A percentile compares a stretch with the other conserved stretches of the same genome.
These are phyloP conservation scores for Meripilus lineatus DNA, from an alignment of 1,284 basidiomycete genomes.

Conservation along the genomic window DNA sequence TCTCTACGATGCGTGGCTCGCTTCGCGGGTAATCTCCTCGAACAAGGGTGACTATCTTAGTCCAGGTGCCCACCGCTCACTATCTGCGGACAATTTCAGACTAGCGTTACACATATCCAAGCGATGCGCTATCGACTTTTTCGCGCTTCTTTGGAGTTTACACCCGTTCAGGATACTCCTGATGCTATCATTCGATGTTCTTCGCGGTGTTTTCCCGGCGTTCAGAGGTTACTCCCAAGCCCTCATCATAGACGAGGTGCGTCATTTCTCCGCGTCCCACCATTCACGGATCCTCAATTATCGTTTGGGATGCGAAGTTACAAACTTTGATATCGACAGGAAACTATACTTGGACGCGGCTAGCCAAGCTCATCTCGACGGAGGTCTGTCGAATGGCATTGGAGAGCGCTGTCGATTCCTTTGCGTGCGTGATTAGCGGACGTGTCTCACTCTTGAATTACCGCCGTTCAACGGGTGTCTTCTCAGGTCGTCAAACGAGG, in stretches of 20 bases:
- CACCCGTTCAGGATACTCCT: slow-evolving; percentile 63
- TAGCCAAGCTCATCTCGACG: slow-evolving; percentile 48
- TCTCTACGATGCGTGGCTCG: slow-evolving; percentile 57
- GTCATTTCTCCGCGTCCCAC: slow-evolving; percentile 16
- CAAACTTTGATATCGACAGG: slow-evolving; percentile 60
- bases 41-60: slow-evolving; percentile 37
- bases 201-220: slow-evolving; percentile 70
- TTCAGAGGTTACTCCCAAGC: slow-evolving; percentile 81
- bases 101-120: slow-evolving; percentile 53
- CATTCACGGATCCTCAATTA: no score
- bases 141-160: slow-evolving; percentile 53
- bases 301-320: no score
- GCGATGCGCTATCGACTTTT: slow-evolving; percentile 50
- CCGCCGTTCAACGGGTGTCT: slow-evolving; percentile 9
- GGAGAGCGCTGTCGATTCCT: slow-evolving; percentile 63
- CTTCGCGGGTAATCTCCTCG: slow-evolving; percentile 48
- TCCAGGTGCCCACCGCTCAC: slow-evolving; percentile 61
- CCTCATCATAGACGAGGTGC: slow-evolving; percentile 74
- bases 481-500: slow-evolving; percentile 63
- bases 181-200: slow-evolving; percentile 62
- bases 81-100: slow-evolving; percentile 48
- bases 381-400: slow-evolving; percentile 59
- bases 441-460: slow-evolving; percentile 1
- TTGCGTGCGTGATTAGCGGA: slow-evolving; percentile 54
- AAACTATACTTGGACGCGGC: slow-evolving; percentile 58